Evolutionary conservation across 169 alveolate species (phyloP).

Genomic region (Cryptosporidium muris): DNA sequence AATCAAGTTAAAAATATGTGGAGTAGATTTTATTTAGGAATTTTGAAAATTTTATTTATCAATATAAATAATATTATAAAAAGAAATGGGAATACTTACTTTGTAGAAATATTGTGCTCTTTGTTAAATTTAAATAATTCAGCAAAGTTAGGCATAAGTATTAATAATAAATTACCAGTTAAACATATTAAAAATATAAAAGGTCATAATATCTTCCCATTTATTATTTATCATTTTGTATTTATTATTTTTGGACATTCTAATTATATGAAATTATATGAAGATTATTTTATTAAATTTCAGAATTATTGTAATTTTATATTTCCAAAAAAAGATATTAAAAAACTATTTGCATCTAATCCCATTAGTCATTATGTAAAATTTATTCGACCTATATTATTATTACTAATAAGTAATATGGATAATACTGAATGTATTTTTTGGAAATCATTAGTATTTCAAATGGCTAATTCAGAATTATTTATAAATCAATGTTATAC

Average conservation of each 20-base stretch:
- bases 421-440: constrained; percentile 21
- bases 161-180: neutral
- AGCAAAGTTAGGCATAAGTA: neutral
- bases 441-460: constrained; percentile 48
- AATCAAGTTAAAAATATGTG: neutral
- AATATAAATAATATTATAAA: constrained; percentile 1
- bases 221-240: constrained; percentile 17
- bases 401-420: constrained; percentile 7
- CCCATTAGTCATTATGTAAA: constrained; percentile 11
- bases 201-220: constrained; percentile 6
- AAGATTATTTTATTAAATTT: neutral
- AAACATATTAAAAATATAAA: neutral
- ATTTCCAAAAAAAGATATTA: constrained; percentile 3
- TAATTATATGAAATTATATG: constrained; percentile 4
- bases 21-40: neutral
- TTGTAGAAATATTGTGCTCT: neutral
- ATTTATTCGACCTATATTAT: constrained; percentile 33
- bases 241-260: constrained; percentile 10
- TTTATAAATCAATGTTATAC: constrained; percentile 56
- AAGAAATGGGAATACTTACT: neutral
- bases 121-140: neutral
- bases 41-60: constrained; percentile 2
- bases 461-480: constrained; percentile 41
- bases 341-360: neutral
- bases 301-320: constrained; percentile 7